Evolutionary conservation across 169 alveolate species (phyloP).

Genomic region (Plasmodium falciparum): DNA sequence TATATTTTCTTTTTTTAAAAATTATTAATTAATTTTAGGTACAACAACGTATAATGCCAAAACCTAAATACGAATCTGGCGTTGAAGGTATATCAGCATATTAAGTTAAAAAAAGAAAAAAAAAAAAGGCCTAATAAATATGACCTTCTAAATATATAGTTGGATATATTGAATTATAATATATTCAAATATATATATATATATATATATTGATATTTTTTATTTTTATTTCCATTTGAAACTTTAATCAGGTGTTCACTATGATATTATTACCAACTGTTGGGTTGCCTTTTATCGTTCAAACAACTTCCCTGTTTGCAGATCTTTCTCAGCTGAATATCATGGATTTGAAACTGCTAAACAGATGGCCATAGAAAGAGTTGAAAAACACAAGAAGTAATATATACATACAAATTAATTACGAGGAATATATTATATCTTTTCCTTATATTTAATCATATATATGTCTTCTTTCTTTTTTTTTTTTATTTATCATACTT

Average conservation of each 20-base stretch:
- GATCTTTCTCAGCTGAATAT: slow-evolving; percentile 74
- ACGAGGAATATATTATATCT: neutral
- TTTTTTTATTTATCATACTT: no score
- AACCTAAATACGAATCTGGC: slow-evolving; percentile 53
- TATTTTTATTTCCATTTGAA: neutral
- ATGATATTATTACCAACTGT: slow-evolving; percentile 64
- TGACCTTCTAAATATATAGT: no score
- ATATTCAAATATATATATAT: neutral
- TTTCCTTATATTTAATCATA: neutral
- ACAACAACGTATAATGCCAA: slow-evolving; percentile 20
- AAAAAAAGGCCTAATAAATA: no score
- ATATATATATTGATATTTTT: neutral
- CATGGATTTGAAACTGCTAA: slow-evolving; percentile 77
- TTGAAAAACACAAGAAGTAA: slow-evolving; percentile 24
- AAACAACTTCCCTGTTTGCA: slow-evolving; percentile 68
- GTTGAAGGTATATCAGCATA: slow-evolving; percentile 33
- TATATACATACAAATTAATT: neutral
- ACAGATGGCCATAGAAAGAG: slow-evolving; percentile 58
- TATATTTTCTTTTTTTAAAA: neutral
- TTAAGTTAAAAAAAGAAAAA: no score
- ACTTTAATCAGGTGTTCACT: slow-evolving; percentile 48
- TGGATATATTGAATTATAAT: no score
- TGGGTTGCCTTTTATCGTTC: slow-evolving; percentile 61
- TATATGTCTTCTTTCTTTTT: neutral
- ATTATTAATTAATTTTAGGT: slow-evolving; percentile 20